Evolutionary conservation across 2,329 filamentous ascomycete species (phyloP).

Genomic region (Colletotrichum caudatum): DNA sequence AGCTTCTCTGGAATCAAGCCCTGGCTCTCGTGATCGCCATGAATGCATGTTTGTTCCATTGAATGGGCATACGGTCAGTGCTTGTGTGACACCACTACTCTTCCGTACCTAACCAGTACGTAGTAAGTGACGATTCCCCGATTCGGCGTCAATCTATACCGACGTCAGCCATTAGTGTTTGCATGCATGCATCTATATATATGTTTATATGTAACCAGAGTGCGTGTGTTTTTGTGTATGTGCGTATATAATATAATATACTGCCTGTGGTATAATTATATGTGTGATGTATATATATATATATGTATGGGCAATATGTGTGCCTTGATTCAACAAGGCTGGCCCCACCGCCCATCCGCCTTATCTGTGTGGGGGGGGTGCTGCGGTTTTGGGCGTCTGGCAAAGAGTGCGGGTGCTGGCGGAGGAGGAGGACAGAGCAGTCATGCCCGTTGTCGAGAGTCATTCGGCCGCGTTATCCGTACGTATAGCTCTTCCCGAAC

Average conservation of each 20-base stretch:
- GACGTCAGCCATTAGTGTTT: background rate
- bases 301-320: background rate
- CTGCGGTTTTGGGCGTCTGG: background rate
- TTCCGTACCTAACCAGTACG: too few species aligned
- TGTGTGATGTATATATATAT: background rate
- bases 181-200: too few species aligned
- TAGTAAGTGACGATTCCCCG: background rate
- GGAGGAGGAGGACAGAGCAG: background rate
- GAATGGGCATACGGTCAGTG: background rate
- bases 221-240: background rate
- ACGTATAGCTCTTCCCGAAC: background rate
- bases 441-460: background rate
- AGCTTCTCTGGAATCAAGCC: background rate
- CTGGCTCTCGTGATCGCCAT: constrained; percentile 2
- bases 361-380: background rate
- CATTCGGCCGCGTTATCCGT: background rate
- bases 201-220: background rate
- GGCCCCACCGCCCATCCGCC: background rate
- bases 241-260: too few species aligned
- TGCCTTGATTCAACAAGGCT: background rate
- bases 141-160: background rate
- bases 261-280: background rate
- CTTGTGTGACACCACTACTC: background rate
- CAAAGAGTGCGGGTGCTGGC: background rate
- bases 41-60: background rate